These are phyloP conservation scores for Mortierella sp. DNA, from an alignment of 371 early-diverging fungal species.

Conservation along the genomic window DNA sequence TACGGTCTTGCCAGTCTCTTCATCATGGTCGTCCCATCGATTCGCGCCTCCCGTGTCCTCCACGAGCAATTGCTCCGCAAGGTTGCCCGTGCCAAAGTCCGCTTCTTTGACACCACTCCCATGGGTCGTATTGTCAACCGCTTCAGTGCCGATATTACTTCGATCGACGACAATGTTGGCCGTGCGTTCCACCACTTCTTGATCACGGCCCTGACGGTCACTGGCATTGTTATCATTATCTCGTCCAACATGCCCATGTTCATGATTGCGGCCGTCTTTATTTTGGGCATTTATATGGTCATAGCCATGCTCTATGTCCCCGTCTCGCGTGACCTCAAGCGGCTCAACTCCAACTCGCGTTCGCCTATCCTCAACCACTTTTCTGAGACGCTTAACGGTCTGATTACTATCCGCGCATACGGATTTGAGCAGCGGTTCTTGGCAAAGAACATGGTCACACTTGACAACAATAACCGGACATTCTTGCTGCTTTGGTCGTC, in stretches of 20 bases:
- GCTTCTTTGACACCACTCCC: conserved; percentile 90
- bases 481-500: conserved; percentile 75
- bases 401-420: conserved; percentile 59
- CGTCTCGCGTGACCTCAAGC: conserved; percentile 83
- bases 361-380: conserved; percentile 86
- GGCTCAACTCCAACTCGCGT: conserved; percentile 82
- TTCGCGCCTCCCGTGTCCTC: conserved; percentile 59
- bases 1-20: conserved; percentile 55
- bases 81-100: conserved; percentile 71
- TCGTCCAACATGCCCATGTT: conserved; percentile 75
- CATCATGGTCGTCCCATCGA: conserved; percentile 60
- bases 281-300: conserved; percentile 62
- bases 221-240: conserved; percentile 77
- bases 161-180: conserved; percentile 64
- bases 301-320: conserved; percentile 77
- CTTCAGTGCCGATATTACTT: conserved; percentile 75
- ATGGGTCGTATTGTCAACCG: conserved; percentile 89
- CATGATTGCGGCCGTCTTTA: conserved; percentile 57
- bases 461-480: conserved; percentile 72
- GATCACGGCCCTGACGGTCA: conserved; percentile 63
- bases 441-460: conserved; percentile 54
- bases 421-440: conserved; percentile 64
- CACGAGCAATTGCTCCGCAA: conserved; percentile 64
- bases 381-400: conserved; percentile 72
- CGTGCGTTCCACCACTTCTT: conserved; percentile 56